phyloP scores from a whole-genome alignment of 257 asterid genomes.

The Primulina eburnea region DNA sequence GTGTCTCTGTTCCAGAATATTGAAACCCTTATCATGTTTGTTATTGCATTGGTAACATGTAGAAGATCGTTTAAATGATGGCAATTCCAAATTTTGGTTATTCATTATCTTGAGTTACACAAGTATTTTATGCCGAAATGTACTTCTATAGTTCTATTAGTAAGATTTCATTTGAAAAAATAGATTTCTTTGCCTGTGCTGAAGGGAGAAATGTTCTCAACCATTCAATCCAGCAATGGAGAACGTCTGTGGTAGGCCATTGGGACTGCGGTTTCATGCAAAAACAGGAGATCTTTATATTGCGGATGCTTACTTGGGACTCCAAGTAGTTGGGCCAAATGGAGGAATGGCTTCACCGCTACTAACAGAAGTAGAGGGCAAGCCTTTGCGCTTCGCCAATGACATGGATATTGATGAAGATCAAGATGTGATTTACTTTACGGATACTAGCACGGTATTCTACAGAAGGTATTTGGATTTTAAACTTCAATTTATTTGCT shows the following conservation, averaged over 20 bases:
- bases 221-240: constrained; percentile 61
- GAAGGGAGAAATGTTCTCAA: constrained; percentile 47
- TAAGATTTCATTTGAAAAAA: neutral
- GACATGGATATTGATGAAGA: constrained; percentile 70
- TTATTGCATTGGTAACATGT: neutral
- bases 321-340: constrained; percentile 55
- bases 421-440: constrained; percentile 52
- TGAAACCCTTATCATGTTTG: neutral
- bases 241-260: constrained; percentile 73
- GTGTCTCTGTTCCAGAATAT: neutral
- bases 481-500: neutral
- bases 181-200: constrained; percentile 7
- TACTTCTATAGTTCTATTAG: neutral
- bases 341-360: constrained; percentile 59
- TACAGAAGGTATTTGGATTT: constrained; percentile 44
- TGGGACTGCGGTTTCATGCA: constrained; percentile 55
- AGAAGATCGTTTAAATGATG: neutral
- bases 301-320: constrained; percentile 77
- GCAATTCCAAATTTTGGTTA: neutral
- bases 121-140: neutral
- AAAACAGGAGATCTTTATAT: constrained; percentile 62
- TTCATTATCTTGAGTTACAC: neutral
- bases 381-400: constrained; percentile 53
- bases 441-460: constrained; percentile 59
- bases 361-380: constrained; percentile 56